phyloP scores from a whole-genome alignment of 306 rosid genomes.

The Corylus americana region DNA sequence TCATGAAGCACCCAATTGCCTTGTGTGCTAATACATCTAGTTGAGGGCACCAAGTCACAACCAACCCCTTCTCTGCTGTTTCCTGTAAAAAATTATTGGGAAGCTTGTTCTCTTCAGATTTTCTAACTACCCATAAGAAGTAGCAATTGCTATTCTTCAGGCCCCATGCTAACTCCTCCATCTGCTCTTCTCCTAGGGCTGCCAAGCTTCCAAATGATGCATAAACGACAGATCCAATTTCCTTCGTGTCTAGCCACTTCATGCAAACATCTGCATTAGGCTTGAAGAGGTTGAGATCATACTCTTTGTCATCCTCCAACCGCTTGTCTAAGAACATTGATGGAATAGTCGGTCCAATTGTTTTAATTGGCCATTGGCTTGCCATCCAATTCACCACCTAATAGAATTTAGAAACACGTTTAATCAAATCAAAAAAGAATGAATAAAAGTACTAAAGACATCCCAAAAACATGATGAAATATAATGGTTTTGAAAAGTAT shows the following conservation, averaged over 20 bases:
- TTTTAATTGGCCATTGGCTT: conserved; percentile 19
- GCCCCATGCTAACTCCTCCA: conserved; percentile 13
- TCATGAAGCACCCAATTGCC: conserved; percentile 15
- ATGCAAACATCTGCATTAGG: conserved; percentile 7
- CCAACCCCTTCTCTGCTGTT: not conserved
- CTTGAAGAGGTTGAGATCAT: conserved; percentile 17
- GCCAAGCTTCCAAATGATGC: conserved; percentile 21
- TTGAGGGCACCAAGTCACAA: conserved; percentile 22
- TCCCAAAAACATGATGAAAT: not conserved
- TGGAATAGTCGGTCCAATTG: conserved; percentile 24
- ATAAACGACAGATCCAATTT: conserved; percentile 14
- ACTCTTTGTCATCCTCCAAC: conserved; percentile 15
- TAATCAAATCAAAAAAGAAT: not conserved
- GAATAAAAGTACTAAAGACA: not conserved
- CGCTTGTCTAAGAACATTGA: conserved; percentile 26
- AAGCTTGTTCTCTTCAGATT: conserved; percentile 18
- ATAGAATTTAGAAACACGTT: not conserved
- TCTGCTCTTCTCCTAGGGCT: conserved; percentile 19
- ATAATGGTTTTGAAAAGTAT: no score
- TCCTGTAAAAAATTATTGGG: conserved; percentile 6
- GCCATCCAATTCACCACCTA: conserved; percentile 28
- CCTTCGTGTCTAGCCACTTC: conserved; percentile 22
- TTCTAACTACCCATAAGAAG: conserved; percentile 27
- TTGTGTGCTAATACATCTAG: conserved; percentile 16
- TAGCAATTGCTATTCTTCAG: not conserved